Evolutionary conservation across 2,329 filamentous ascomycete genomes (phyloP).

Genomic region (Aschersonia sp.): DNA sequence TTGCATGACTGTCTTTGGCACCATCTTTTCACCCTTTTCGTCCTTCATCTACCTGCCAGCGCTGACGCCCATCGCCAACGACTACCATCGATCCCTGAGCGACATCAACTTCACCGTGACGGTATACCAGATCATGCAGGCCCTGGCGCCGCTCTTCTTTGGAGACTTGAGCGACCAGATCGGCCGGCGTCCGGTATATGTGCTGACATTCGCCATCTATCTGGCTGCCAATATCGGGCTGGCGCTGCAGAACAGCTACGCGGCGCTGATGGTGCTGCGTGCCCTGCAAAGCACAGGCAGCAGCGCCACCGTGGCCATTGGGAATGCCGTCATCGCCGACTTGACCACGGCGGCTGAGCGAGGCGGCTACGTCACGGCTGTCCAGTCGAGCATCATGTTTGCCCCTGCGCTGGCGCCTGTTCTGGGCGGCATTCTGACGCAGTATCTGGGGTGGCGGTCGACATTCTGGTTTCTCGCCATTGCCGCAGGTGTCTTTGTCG

Average conservation of each 20-base stretch:
- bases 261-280: constrained; percentile 31
- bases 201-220: constrained; percentile 31
- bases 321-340: constrained; percentile 39
- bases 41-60: constrained; percentile 30
- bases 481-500: constrained; percentile 17
- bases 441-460: constrained; percentile 36
- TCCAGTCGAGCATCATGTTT: constrained; percentile 27
- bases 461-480: constrained; percentile 45
- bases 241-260: constrained; percentile 25
- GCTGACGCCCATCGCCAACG: constrained; percentile 23
- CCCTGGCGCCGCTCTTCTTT: constrained; percentile 32
- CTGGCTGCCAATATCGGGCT: constrained; percentile 29
- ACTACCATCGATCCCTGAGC: constrained; percentile 17
- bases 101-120: constrained; percentile 26
- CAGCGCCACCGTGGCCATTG: constrained; percentile 39
- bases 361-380: constrained; percentile 35
- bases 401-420: constrained; percentile 29
- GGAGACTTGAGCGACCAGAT: constrained; percentile 33
- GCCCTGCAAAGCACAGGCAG: constrained; percentile 35
- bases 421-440: constrained; percentile 34
- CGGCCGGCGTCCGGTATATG: constrained; percentile 32
- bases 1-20: constrained; percentile 13
- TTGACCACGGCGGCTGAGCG: constrained; percentile 40
- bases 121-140: constrained; percentile 35
- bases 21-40: constrained; percentile 16